A percentile compares a stretch with the other conserved stretches of the same genome.
These are phyloP conservation scores for Alternaria longipes DNA, from an alignment of 2,329 filamentous ascomycete genomes.

Conservation along the genomic window DNA sequence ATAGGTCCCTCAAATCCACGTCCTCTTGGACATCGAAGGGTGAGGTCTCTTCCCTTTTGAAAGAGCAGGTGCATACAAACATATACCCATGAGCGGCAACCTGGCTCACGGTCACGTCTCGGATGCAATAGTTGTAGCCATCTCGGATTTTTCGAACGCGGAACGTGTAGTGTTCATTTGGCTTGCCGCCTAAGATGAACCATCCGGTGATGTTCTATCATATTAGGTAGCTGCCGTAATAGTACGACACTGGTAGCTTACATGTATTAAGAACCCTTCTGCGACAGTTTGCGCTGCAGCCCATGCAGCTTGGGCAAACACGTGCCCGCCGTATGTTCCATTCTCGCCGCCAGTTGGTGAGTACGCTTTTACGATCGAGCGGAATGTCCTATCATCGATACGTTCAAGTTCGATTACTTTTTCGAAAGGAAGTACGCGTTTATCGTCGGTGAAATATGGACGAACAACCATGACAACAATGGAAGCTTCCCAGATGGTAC, in stretches of 20 bases:
- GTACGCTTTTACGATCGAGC: constrained; percentile 54
- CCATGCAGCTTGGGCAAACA: constrained; percentile 66
- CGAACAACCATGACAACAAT: constrained; percentile 32
- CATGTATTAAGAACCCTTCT: constrained; percentile 62
- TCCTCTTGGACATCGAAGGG: constrained; percentile 46
- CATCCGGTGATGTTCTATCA: constrained; percentile 62
- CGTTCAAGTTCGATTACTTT: constrained; percentile 54
- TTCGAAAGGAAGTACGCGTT: constrained; percentile 49
- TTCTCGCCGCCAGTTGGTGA: constrained; percentile 53
- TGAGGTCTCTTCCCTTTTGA: constrained; percentile 58
- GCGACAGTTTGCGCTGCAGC: constrained; percentile 64
- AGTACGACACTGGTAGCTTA: constrained; percentile 32
- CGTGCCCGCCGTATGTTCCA: constrained; percentile 64
- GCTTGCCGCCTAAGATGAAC: constrained; percentile 60
- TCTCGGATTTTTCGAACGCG: constrained; percentile 61
- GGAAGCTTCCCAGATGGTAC: background rate
- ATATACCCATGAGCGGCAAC: constrained; percentile 55
- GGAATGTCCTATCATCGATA: constrained; percentile 53
- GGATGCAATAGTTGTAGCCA: constrained; percentile 62
- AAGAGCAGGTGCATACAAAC: constrained; percentile 63
- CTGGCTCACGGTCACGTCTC: constrained; percentile 63
- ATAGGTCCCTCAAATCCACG: constrained; percentile 48
- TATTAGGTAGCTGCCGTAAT: background rate
- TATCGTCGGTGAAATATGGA: constrained; percentile 38
- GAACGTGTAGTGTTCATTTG: constrained; percentile 61